A percentile compares a stretch with the other conserved stretches of the same genome.
Conservation (phyloP, 352 stramenopile species). For the Hyaloperonospora arabidopsidis region DNA sequence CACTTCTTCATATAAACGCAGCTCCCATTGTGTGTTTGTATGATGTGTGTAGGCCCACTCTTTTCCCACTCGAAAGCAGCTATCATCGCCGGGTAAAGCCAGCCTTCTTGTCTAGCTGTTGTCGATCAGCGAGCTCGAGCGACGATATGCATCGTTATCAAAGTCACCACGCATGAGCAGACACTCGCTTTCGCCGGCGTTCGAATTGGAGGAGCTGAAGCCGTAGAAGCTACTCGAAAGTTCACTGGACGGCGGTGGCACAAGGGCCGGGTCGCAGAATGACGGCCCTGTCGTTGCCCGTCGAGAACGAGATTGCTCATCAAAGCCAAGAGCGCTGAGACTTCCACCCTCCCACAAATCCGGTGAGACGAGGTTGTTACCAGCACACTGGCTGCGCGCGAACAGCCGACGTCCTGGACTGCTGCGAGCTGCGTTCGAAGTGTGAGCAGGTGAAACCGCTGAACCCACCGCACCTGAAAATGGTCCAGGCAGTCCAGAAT, state of each 20-base stretch:
- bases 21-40: too few relatives aligned
- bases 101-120: constrained; percentile 27
- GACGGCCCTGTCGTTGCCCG: constrained; percentile 20
- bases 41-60: too few relatives aligned
- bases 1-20: too few relatives aligned
- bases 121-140: constrained; percentile 39
- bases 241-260: constrained; percentile 26
- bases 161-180: constrained; percentile 27
- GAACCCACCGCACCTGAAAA: constrained; percentile 10
- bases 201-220: constrained; percentile 20
- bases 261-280: constrained; percentile 52
- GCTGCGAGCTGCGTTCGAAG: constrained; percentile 10
- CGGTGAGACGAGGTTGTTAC: constrained; percentile 13
- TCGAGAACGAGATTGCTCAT: constrained; percentile 13
- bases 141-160: constrained; percentile 33
- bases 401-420: constrained; percentile 31
- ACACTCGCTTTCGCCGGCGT: constrained; percentile 24
- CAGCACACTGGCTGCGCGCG: constrained; percentile 30
- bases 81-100: too few relatives aligned
- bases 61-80: too few relatives aligned
- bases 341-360: constrained; percentile 29
- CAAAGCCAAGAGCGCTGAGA: constrained; percentile 26
- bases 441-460: constrained; percentile 9
- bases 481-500: constrained; percentile 21
- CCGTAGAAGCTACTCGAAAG: constrained; percentile 35